These are phyloP conservation scores for Monosporascus cannonballus DNA, from an alignment of 2,329 filamentous ascomycete species.

Conservation along the genomic window DNA sequence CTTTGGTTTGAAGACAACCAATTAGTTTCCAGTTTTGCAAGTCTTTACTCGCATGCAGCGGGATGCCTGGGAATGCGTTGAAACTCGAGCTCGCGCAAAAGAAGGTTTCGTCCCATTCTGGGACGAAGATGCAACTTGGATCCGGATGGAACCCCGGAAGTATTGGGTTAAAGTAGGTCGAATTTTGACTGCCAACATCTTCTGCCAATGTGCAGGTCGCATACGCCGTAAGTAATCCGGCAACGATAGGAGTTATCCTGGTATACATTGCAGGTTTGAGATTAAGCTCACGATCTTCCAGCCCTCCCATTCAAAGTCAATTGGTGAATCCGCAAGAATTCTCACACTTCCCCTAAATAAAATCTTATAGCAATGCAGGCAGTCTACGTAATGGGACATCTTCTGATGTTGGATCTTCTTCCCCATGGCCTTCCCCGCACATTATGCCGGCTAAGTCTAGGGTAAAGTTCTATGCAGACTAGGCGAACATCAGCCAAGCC, in stretches of 20 bases:
- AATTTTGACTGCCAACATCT: conserved; percentile 10
- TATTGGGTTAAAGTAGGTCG: conserved; percentile 34
- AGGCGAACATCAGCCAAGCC: too few relatives aligned
- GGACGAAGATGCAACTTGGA: conserved; percentile 36
- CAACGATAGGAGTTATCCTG: background rate
- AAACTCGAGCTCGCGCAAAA: conserved; percentile 41
- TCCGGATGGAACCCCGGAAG: conserved; percentile 40
- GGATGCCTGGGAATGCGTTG: conserved; percentile 37
- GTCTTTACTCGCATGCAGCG: conserved; percentile 37
- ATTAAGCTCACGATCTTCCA: too few relatives aligned
- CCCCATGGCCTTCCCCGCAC: too few relatives aligned
- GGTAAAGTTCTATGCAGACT: too few relatives aligned
- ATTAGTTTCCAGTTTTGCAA: conserved; percentile 33
- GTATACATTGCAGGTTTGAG: background rate
- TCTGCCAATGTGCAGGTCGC: conserved; percentile 1
- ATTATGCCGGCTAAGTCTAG: too few relatives aligned
- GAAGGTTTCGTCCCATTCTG: conserved; percentile 31
- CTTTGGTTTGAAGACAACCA: conserved; percentile 8
- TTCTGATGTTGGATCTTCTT: too few relatives aligned
- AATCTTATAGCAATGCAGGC: too few relatives aligned
- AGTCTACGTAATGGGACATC: too few relatives aligned
- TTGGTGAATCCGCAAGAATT: too few relatives aligned
- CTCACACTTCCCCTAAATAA: too few relatives aligned
- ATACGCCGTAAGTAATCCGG: conserved; percentile 5
- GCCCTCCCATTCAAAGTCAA: too few relatives aligned